Evolutionary conservation across 2,329 filamentous ascomycete genomes (phyloP).

Genomic region (Colletotrichum sp.): DNA sequence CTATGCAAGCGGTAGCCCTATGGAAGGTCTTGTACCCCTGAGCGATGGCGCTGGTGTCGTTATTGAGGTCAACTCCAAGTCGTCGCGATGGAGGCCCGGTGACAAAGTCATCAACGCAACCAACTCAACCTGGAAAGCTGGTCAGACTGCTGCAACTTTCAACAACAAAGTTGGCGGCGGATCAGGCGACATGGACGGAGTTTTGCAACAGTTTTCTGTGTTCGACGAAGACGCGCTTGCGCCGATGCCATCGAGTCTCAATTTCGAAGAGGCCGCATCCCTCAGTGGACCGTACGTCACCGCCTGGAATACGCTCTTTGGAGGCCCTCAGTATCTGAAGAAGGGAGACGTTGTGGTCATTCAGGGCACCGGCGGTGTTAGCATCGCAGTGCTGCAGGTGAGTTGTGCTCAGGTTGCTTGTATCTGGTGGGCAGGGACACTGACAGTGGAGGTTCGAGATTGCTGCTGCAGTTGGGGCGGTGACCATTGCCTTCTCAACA

Average conservation of each 20-base stretch:
- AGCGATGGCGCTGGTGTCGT: not conserved
- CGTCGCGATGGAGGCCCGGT: not conserved
- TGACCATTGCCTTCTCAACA: conserved; percentile 19
- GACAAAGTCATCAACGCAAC: not conserved
- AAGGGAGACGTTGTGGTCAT: conserved; percentile 44
- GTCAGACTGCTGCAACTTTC: not conserved
- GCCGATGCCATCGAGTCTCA: not conserved
- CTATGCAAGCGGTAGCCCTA: not conserved
- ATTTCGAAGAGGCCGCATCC: not conserved
- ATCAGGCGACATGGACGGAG: not conserved
- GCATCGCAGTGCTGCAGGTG: conserved; percentile 43
- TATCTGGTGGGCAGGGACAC: not conserved
- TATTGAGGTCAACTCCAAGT: not conserved
- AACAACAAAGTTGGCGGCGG: not conserved
- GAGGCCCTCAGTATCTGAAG: conserved; percentile 29
- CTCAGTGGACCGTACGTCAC: conserved; percentile 7
- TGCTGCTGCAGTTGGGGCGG: conserved; percentile 12
- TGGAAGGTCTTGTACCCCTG: not conserved
- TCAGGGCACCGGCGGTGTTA: conserved; percentile 47
- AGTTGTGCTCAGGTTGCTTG: not conserved
- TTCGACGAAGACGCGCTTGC: not conserved
- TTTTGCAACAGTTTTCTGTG: not conserved
- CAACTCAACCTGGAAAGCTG: not conserved
- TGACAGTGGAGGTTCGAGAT: not conserved
- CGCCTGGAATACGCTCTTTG: conserved; percentile 22